A percentile compares a stretch with the other conserved stretches of the same genome.
phyloP scores from a whole-genome alignment of 495 filamentous ascomycete genomes.

The Neurospora discreta region DNA sequence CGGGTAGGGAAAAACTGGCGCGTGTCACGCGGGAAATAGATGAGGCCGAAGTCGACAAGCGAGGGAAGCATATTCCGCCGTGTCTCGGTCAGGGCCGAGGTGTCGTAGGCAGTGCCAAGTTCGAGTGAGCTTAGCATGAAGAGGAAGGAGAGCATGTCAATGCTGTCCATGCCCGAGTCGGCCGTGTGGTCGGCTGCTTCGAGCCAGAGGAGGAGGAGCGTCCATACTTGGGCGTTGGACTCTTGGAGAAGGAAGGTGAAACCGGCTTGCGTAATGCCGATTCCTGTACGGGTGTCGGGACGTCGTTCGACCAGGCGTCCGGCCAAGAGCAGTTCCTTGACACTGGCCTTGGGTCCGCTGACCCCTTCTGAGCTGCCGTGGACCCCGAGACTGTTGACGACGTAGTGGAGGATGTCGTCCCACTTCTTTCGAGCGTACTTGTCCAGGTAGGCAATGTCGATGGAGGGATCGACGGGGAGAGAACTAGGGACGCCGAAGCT shows the following conservation, averaged over 20 bases:
- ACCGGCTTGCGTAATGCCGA: slow-evolving; percentile 76
- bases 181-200: slow-evolving; percentile 55
- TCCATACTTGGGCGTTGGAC: slow-evolving; percentile 93
- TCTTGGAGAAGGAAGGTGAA: slow-evolving; percentile 94
- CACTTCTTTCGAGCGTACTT: slow-evolving; percentile 78
- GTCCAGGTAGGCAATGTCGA: slow-evolving; percentile 66
- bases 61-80: slow-evolving; percentile 80
- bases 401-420: slow-evolving; percentile 92
- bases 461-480: slow-evolving; percentile 41
- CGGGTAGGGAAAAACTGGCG: slow-evolving; percentile 86
- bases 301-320: slow-evolving; percentile 67
- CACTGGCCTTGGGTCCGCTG: slow-evolving; percentile 54
- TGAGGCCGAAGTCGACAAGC: slow-evolving; percentile 78
- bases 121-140: slow-evolving; percentile 93
- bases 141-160: slow-evolving; percentile 89
- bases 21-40: slow-evolving; percentile 52
- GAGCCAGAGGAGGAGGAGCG: slow-evolving; percentile 83
- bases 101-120: slow-evolving; percentile 81
- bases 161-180: slow-evolving; percentile 59
- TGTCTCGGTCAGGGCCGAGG: slow-evolving; percentile 60
- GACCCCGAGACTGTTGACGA: slow-evolving; percentile 52
- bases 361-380: slow-evolving; percentile 14
- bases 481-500: slow-evolving; percentile 81
- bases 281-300: slow-evolving; percentile 38
- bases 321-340: slow-evolving; percentile 66